These are phyloP conservation scores for Dactylellina cionopaga DNA, from an alignment of 2,329 filamentous ascomycete species.

Conservation along the genomic window DNA sequence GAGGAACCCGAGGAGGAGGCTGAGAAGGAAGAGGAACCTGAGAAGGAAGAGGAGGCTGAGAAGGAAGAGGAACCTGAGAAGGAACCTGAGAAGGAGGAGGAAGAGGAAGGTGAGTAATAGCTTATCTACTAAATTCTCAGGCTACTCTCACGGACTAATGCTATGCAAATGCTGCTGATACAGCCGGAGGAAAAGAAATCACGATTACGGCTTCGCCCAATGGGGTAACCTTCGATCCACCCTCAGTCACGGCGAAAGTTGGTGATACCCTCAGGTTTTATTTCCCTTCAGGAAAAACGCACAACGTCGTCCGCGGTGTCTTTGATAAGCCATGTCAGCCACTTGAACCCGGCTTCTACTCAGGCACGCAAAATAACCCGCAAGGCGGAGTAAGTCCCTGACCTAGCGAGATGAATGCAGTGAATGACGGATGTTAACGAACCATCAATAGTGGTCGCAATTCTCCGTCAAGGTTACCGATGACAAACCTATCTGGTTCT, in stretches of 20 bases:
- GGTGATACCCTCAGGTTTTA: constrained; percentile 1
- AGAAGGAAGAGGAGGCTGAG: no score
- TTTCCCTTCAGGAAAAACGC: constrained; percentile 68
- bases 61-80: constrained; percentile 1
- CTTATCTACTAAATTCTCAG: no score
- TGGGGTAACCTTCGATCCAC: background rate
- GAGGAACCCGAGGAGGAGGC: no score
- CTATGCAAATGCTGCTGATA: no score
- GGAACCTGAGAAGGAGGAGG: background rate
- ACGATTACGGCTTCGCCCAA: background rate
- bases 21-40: no score
- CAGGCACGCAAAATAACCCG: constrained; percentile 69
- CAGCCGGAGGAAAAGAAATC: background rate
- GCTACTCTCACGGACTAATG: no score
- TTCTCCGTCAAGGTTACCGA: constrained; percentile 77
- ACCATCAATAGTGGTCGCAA: constrained; percentile 35
- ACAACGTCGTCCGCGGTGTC: constrained; percentile 80
- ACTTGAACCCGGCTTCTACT: constrained; percentile 66
- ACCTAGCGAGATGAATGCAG: no score
- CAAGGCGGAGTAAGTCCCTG: no score
- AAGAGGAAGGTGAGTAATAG: background rate
- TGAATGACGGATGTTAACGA: no score
- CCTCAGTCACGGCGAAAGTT: background rate
- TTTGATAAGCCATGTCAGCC: constrained; percentile 77
- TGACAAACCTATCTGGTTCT: constrained; percentile 78